Evolutionary conservation across 2,329 filamentous ascomycete species (phyloP).

Genomic region (Calycina herbarum): DNA sequence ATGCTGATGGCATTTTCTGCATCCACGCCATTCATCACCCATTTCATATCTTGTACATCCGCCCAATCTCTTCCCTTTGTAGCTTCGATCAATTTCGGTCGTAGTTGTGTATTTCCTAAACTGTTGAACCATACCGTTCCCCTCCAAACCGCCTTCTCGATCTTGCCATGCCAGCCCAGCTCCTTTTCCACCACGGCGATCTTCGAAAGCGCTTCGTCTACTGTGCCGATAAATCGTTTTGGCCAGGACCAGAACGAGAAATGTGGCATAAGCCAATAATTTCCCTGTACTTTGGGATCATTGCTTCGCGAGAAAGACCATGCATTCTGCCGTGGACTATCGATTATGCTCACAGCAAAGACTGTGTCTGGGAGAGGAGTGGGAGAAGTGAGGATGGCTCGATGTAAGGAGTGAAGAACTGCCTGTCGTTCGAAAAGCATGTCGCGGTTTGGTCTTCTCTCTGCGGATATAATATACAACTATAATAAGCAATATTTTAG

Average conservation of each 20-base stretch:
- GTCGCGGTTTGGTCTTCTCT: conserved; percentile 36
- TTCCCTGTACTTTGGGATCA: conserved; percentile 39
- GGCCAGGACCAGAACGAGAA: conserved; percentile 58
- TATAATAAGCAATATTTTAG: conserved; percentile 24
- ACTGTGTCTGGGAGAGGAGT: conserved; percentile 50
- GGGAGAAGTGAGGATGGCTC: conserved; percentile 52
- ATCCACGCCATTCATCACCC: conserved; percentile 28
- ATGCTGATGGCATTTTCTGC: conserved; percentile 50
- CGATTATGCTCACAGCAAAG: conserved; percentile 53
- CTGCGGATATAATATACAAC: conserved; percentile 48
- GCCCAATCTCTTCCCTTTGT: conserved; percentile 45
- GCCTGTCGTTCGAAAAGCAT: conserved; percentile 46
- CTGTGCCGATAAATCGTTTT: conserved; percentile 49
- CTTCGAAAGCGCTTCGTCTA: conserved; percentile 42
- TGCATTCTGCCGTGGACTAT: conserved; percentile 46
- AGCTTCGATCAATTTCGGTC: conserved; percentile 28
- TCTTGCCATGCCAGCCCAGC: conserved; percentile 39
- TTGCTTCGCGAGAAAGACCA: conserved; percentile 51
- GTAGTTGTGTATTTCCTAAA: conserved; percentile 29
- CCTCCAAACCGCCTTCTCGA: conserved; percentile 49
- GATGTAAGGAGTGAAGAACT: conserved; percentile 54
- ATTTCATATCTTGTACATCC: conserved; percentile 46
- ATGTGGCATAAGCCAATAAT: conserved; percentile 54
- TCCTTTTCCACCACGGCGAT: conserved; percentile 42
- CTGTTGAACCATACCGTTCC: conserved; percentile 51